Conservation (phyloP, 192 early-diverging fungal species). For the Podila minutissima region DNA sequence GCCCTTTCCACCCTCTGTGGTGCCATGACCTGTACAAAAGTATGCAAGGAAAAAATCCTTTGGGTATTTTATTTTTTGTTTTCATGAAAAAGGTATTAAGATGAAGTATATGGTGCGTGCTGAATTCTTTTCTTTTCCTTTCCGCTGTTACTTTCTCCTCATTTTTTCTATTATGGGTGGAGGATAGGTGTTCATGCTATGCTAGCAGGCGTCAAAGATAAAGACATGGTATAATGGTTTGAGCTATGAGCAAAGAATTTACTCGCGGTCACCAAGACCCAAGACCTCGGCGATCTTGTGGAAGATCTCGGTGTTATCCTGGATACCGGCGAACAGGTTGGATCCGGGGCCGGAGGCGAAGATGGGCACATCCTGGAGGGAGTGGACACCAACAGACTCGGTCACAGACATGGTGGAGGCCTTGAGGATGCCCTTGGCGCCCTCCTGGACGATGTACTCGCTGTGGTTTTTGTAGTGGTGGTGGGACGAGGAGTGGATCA, state of each 20-base stretch:
- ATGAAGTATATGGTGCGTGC: too few species aligned
- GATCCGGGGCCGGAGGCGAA: slow-evolving; percentile 55
- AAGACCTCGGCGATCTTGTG: slow-evolving; percentile 59
- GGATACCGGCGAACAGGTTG: slow-evolving; percentile 49
- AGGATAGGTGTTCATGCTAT: not conserved
- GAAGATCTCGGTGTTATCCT: slow-evolving; percentile 62
- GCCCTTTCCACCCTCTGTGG: too few species aligned
- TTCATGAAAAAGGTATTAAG: too few species aligned
- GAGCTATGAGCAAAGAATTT: not conserved
- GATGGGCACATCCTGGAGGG: slow-evolving; percentile 59
- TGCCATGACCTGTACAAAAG: too few species aligned
- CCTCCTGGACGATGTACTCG: slow-evolving; percentile 24
- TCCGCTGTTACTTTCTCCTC: not conserved
- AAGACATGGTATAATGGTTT: too few species aligned
- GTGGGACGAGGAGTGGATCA: slow-evolving; percentile 30
- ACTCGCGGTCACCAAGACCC: slow-evolving; percentile 39
- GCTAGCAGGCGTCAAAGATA: not conserved
- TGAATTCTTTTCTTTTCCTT: too few species aligned
- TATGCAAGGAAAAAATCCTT: too few species aligned
- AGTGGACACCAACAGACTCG: slow-evolving; percentile 54
- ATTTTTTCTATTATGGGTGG: not conserved
- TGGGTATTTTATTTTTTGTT: too few species aligned
- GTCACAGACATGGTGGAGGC: slow-evolving; percentile 20
- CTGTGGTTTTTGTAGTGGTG: slow-evolving; percentile 39
- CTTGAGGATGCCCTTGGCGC: slow-evolving; percentile 36